Percentiles rank a stretch among this genome's conserved stretches.
Evolutionary conservation across 495 filamentous ascomycete genomes (phyloP).

Genomic region (Pyrenula massariospora): DNA sequence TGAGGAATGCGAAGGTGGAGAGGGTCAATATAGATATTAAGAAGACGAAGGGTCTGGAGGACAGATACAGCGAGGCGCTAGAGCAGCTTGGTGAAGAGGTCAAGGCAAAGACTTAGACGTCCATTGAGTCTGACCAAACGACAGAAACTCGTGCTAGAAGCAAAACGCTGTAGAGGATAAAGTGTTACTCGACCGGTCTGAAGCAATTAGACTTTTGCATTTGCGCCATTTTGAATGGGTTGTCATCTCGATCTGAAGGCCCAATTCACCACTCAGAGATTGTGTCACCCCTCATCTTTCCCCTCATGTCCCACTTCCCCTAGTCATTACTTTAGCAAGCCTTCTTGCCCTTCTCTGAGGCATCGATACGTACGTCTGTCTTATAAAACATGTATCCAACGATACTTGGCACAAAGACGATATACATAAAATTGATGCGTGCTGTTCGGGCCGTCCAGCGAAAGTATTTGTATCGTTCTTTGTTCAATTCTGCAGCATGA

Average conservation of each 20-base stretch:
- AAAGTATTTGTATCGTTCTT: slow-evolving; percentile 90
- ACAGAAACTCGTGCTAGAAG: too few relatives aligned
- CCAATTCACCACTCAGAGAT: slow-evolving; percentile 64
- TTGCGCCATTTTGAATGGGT: too few relatives aligned
- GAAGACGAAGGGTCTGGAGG: slow-evolving; percentile 32
- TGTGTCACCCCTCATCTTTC: slow-evolving; percentile 75
- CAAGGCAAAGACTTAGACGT: slow-evolving; percentile 3
- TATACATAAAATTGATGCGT: slow-evolving; percentile 63
- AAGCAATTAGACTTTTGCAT: too few relatives aligned
- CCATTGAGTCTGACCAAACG: too few relatives aligned
- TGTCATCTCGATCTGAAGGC: too few relatives aligned
- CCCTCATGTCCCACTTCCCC: slow-evolving; percentile 80
- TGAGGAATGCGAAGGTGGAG: slow-evolving; percentile 23
- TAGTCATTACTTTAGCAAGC: slow-evolving; percentile 28
- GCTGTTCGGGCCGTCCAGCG: slow-evolving; percentile 79
- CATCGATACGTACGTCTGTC: slow-evolving; percentile 59
- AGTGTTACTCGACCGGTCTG: too few relatives aligned
- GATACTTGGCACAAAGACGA: slow-evolving; percentile 53
- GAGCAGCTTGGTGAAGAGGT: slow-evolving; percentile 33
- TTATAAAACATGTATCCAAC: slow-evolving; percentile 59
- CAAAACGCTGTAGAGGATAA: too few relatives aligned
- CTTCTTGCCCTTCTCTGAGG: slow-evolving; percentile 2
- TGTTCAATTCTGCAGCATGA: slow-evolving; percentile 54
- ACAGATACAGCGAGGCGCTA: slow-evolving; percentile 50
- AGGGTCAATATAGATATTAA: slow-evolving; percentile 33